Conservation (phyloP, 192 early-diverging fungal genomes). For the Glomus cerebriforme region DNA sequence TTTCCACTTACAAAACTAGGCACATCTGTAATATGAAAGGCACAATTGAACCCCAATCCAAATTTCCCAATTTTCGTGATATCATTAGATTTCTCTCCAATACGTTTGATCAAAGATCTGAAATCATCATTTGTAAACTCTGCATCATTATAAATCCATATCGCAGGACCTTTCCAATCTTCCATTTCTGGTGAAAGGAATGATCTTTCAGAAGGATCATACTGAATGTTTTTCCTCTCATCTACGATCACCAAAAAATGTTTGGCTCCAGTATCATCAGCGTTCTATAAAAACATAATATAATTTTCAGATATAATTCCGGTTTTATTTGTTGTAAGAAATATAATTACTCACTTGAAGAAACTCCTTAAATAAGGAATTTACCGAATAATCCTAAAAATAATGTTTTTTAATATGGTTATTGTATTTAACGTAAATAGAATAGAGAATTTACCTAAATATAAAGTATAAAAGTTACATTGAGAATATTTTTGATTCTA, state of each 20-base stretch:
- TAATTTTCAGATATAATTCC: not conserved
- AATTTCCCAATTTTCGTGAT: not conserved
- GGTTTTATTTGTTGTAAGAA: too few relatives aligned
- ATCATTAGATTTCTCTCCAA: not conserved
- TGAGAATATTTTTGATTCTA: not conserved
- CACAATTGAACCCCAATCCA: not conserved
- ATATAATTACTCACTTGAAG: not conserved
- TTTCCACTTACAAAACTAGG: not conserved
- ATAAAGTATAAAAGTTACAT: not conserved
- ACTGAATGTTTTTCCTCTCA: not conserved
- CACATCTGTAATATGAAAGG: not conserved
- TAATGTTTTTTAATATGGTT: not conserved
- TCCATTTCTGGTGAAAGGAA: constrained; percentile 12
- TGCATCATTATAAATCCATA: constrained; percentile 36
- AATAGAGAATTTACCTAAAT: too few relatives aligned
- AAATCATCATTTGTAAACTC: constrained; percentile 27
- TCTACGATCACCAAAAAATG: not conserved
- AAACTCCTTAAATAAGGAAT: not conserved
- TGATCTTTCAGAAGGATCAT: not conserved
- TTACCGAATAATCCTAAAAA: not conserved
- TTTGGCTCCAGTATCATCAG: not conserved
- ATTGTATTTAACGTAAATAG: not conserved
- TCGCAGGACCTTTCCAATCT: constrained; percentile 32
- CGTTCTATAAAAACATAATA: not conserved
- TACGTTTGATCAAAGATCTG: constrained; percentile 1